Percentiles rank a stretch among this genome's conserved stretches.
Evolutionary conservation across 331 rosid species (phyloP).

Genomic region (Quercus lobata): DNA sequence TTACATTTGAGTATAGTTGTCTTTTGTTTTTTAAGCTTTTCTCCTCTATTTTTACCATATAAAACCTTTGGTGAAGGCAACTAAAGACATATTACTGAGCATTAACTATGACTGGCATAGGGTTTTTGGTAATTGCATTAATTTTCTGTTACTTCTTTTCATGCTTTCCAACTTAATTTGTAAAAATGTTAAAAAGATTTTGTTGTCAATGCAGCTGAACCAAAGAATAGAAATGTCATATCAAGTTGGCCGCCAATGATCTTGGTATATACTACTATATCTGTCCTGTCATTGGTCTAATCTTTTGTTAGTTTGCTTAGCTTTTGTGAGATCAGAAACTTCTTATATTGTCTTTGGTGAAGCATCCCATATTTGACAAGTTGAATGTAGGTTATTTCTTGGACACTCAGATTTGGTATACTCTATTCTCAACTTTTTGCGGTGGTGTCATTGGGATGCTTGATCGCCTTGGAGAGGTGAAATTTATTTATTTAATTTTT

Average conservation of each 20-base stretch:
- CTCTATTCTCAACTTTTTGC: constrained; percentile 35
- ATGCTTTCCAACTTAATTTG: background rate
- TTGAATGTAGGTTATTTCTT: too few relatives aligned
- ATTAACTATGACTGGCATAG: constrained; percentile 46
- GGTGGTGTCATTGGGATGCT: constrained; percentile 52
- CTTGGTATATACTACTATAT: constrained; percentile 20
- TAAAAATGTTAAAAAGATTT: constrained; percentile 16
- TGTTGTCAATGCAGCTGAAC: constrained; percentile 28
- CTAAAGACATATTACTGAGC: constrained; percentile 32
- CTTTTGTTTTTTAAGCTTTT: background rate
- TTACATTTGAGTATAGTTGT: background rate
- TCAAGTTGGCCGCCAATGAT: constrained; percentile 45
- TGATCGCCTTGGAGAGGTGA: constrained; percentile 54
- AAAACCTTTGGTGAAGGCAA: constrained; percentile 50
- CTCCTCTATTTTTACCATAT: constrained; percentile 23
- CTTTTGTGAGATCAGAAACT: background rate
- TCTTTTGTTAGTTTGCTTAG: background rate
- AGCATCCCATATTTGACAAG: too few relatives aligned
- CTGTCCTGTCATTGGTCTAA: background rate
- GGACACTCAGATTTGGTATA: background rate
- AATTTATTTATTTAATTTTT: background rate
- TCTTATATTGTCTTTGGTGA: too few relatives aligned
- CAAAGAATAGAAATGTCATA: constrained; percentile 38
- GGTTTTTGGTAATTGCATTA: constrained; percentile 41
- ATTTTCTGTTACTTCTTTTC: background rate